These are phyloP conservation scores for Podila horticola DNA, from an alignment of 192 early-diverging fungal genomes.

Conservation along the genomic window DNA sequence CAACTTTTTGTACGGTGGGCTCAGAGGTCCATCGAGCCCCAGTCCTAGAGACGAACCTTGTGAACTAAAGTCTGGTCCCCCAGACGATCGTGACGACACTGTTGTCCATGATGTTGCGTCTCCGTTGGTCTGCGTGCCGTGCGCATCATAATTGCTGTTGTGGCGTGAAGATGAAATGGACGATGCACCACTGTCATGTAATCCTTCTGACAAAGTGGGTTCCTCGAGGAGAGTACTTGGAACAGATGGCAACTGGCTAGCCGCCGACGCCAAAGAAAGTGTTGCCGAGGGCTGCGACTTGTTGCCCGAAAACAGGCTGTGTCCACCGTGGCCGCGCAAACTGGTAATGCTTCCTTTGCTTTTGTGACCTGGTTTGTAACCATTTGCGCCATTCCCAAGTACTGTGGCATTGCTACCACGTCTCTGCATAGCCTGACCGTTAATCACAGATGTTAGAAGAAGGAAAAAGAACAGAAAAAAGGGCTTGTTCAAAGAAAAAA, in stretches of 20 bases:
- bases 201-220: not conserved
- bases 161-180: not conserved
- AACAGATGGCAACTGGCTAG: not conserved
- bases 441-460: not conserved
- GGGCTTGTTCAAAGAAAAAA: not conserved
- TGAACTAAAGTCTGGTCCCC: not conserved
- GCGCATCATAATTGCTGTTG: not conserved
- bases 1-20: constrained; percentile 24
- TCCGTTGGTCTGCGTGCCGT: too few relatives aligned
- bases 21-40: constrained; percentile 15
- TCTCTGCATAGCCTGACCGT: constrained; percentile 37
- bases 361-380: constrained; percentile 36
- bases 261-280: not conserved
- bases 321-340: constrained; percentile 23
- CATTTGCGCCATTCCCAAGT: not conserved
- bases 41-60: not conserved
- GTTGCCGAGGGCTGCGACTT: constrained; percentile 4
- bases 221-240: not conserved
- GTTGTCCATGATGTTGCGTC: not conserved
- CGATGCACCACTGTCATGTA: not conserved
- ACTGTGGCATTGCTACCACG: constrained; percentile 47
- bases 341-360: constrained; percentile 43
- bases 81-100: not conserved
- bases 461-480: not conserved
- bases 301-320: constrained; percentile 45